These are phyloP conservation scores for Xenosphaeropsis pyriputrescens DNA, from an alignment of 2,329 filamentous ascomycete species.

Conservation along the genomic window DNA sequence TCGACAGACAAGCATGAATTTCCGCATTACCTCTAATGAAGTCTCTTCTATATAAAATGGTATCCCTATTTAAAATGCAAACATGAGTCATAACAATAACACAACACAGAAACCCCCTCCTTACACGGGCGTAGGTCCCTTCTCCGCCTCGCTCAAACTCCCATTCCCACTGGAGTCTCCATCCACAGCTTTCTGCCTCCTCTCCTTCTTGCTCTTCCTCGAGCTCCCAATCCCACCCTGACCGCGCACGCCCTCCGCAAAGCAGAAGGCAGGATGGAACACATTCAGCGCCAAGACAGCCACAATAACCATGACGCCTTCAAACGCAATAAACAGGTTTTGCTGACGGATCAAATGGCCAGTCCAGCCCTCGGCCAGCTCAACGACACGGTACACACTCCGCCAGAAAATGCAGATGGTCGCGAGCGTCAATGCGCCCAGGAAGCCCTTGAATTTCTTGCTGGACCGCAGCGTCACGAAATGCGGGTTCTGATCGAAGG, in stretches of 20 bases:
- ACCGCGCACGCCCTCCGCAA: constrained; percentile 2
- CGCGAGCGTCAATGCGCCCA: constrained; percentile 36
- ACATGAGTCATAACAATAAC: too few relatives aligned
- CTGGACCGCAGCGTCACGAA: constrained; percentile 23
- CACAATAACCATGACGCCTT: constrained; percentile 9
- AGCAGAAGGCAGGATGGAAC: constrained; percentile 23
- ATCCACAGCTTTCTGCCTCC: not conserved
- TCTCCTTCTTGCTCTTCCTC: constrained; percentile 1
- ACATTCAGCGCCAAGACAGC: constrained; percentile 28
- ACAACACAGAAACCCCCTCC: too few relatives aligned
- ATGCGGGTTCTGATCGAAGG: constrained; percentile 23
- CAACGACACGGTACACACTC: constrained; percentile 49
- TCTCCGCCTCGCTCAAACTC: not conserved
- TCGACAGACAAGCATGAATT: too few relatives aligned
- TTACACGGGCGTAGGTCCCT: not conserved
- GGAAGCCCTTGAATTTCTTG: constrained; percentile 34
- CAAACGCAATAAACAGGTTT: constrained; percentile 1
- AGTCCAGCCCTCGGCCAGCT: constrained; percentile 48
- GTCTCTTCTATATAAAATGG: too few relatives aligned
- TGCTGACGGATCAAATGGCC: constrained; percentile 35
- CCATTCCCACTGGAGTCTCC: not conserved
- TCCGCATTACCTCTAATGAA: too few relatives aligned
- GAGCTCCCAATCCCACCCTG: constrained; percentile 2
- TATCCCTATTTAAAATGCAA: too few relatives aligned
- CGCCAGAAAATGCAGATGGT: constrained; percentile 51